Percentiles rank a stretch among this genome's conserved stretches.
phyloP scores from a whole-genome alignment of 2,329 filamentous ascomycete genomes.

The Aspergillus proliferans region DNA sequence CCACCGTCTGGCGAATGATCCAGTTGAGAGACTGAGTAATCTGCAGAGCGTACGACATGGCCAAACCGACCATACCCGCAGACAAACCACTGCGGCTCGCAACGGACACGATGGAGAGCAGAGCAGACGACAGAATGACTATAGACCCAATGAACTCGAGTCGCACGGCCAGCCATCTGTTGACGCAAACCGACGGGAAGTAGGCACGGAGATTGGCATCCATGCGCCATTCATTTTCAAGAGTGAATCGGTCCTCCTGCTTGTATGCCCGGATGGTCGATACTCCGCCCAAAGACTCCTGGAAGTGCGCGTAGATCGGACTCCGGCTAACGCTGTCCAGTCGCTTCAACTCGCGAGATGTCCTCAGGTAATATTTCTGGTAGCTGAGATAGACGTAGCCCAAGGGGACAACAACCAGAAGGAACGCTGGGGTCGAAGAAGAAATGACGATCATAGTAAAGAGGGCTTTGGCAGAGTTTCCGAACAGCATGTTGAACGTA shows the following conservation, averaged over 20 bases:
- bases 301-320: conserved; percentile 97
- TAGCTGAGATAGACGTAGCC: conserved; percentile 80
- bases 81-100: conserved; percentile 58
- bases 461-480: conserved; percentile 64
- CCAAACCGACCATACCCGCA: conserved; percentile 76
- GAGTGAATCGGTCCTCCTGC: conserved; percentile 77
- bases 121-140: conserved; percentile 82
- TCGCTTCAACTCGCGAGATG: conserved; percentile 91
- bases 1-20: conserved; percentile 97
- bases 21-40: conserved; percentile 97
- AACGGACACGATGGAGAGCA: conserved; percentile 75
- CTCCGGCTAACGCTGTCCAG: conserved; percentile 92
- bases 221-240: conserved; percentile 96
- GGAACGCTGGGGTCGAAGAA: conserved; percentile 70
- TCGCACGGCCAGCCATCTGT: conserved; percentile 88
- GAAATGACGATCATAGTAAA: conserved; percentile 88
- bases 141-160: conserved; percentile 92
- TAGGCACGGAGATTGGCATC: conserved; percentile 92
- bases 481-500: conserved; percentile 95
- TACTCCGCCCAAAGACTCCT: conserved; percentile 89
- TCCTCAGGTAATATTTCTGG: conserved; percentile 93
- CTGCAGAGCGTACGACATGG: conserved; percentile 95
- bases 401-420: conserved; percentile 74
- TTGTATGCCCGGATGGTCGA: conserved; percentile 92
- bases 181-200: conserved; percentile 91